phyloP scores from a whole-genome alignment of 1,284 basidiomycete species.

The Sporisorium graminicola region DNA sequence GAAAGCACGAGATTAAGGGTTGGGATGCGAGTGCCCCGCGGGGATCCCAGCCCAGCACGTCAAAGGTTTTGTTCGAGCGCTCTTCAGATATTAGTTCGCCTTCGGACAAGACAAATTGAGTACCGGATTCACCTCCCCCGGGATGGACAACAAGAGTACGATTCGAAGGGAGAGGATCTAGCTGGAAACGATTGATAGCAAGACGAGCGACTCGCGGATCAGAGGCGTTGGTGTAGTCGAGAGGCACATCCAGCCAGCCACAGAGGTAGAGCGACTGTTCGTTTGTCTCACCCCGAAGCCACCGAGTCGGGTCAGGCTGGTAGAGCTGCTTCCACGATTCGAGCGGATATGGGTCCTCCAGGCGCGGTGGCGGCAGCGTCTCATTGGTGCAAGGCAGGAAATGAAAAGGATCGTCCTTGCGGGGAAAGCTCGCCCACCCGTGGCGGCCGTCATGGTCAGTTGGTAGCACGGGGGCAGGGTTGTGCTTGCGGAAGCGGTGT shows the following conservation, averaged over 20 bases:
- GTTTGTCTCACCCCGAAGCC: conserved; percentile 3
- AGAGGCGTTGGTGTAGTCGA: conserved; percentile 40
- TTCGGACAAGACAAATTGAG: conserved; percentile 9
- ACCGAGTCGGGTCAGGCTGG: conserved; percentile 7
- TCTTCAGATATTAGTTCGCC: not conserved
- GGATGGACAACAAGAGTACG: conserved; percentile 29
- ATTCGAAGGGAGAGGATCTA: not conserved
- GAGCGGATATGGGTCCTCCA: conserved; percentile 7
- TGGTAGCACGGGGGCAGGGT: not conserved
- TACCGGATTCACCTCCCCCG: conserved; percentile 29
- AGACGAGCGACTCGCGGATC: conserved; percentile 17
- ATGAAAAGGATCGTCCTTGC: conserved; percentile 18
- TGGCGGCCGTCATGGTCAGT: not conserved
- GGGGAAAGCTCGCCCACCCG: conserved; percentile 23
- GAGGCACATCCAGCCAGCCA: conserved; percentile 34
- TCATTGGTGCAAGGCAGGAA: conserved; percentile 34
- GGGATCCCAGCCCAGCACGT: conserved; percentile 30
- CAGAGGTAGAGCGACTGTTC: conserved; percentile 9
- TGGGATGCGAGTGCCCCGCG: conserved; percentile 20
- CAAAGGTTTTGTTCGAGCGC: conserved; percentile 12
- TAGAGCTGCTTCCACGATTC: conserved; percentile 6
- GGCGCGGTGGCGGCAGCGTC: conserved; percentile 25
- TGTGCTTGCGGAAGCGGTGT: conserved; percentile 8
- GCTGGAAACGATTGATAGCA: conserved; percentile 18
- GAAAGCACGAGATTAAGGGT: conserved; percentile 25